phyloP scores from a whole-genome alignment of 78 protist genomes.

The Tieghemostelium lacteum region DNA sequence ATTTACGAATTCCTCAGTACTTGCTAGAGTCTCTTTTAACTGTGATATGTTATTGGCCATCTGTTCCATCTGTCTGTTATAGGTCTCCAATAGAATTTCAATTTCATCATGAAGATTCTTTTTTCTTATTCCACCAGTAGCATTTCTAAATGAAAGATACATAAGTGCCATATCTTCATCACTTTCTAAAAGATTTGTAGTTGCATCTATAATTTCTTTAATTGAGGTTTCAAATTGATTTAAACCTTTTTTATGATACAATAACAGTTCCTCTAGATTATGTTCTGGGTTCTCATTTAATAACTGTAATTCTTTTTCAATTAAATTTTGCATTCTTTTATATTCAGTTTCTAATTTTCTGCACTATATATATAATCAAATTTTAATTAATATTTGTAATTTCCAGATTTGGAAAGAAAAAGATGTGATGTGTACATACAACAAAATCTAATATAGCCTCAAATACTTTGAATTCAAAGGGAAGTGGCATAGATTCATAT shows the following conservation, averaged over 20 bases:
- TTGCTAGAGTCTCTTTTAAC: slow-evolving; percentile 41
- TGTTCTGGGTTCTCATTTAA: slow-evolving; percentile 75
- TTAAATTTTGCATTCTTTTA: slow-evolving; percentile 37
- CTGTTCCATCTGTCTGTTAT: slow-evolving; percentile 61
- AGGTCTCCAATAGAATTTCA: slow-evolving; percentile 58
- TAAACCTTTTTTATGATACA: slow-evolving; percentile 66
- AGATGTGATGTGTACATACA: slow-evolving; percentile 2
- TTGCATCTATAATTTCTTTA: slow-evolving; percentile 55
- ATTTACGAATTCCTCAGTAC: slow-evolving; percentile 66
- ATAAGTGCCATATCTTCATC: slow-evolving; percentile 79
- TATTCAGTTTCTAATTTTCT: slow-evolving; percentile 46
- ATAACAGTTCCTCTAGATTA: slow-evolving; percentile 37
- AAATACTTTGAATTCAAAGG: slow-evolving; percentile 65
- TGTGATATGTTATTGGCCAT: slow-evolving; percentile 46
- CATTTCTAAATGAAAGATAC: slow-evolving; percentile 69
- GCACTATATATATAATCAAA: slow-evolving; percentile 12
- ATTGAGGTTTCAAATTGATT: slow-evolving; percentile 63
- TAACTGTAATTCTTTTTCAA: slow-evolving; percentile 48
- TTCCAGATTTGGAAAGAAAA: background rate
- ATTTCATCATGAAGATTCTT: slow-evolving; percentile 75
- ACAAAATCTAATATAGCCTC: slow-evolving; percentile 35
- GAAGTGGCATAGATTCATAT: slow-evolving; percentile 34
- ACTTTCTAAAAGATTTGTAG: slow-evolving; percentile 9
- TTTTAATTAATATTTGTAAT: background rate
- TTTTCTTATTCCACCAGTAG: slow-evolving; percentile 72